Base-by-base conservation (phyloP, 345 rosid species). In the Linum usitatissimum region DNA sequence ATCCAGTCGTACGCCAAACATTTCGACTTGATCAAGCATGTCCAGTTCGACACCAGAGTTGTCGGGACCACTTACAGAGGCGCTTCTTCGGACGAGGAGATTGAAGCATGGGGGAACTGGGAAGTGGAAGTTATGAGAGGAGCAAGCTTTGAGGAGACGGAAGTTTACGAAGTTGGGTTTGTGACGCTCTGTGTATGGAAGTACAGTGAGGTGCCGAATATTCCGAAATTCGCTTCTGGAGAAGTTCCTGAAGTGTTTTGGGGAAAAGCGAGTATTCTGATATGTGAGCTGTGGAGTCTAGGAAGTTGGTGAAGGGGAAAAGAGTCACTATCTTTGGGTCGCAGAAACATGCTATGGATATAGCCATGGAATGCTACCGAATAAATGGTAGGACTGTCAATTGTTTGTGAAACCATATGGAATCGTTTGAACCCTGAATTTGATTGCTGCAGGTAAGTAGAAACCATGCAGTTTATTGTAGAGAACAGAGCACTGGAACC, bases 191-290 rank as follows among this genome's bases (percentile, higher is more conserved):
- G 82, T 42, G 6, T 67, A 17, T 80, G 85, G 1, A 20, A 73
- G 40, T 73, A 65, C 67, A 71, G 75, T 18, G 86, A 64, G 10
- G 17, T 73, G 10, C 83, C 86, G 0, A 73, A 82, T 9, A 57
- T 75, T 14, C 83, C 84, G 2, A 65, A 76, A 40, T 80, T 76
- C 60, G 71, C 77, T 15, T 73, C 77, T 1, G 56, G 59, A 6
- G 31, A 67, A 6, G 84, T 81, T 1, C 85, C 81, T 0, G 81
- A 78, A 66, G 80, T 64, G 18, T 83, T 83, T 60, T 54, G 20
- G 0, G 81, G 83, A 2, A 36, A 78, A 57, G 83, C 77, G 23
- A 83, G 36, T 78, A 76, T 30, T 61, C 73, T 0, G 65, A 63
- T 42, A 68, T 70, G 77, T 70, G 68, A n/a, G 18, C n/a, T 48